Evolutionary conservation across 202 grass and related monocot species (phyloP).

Genomic region (Panicum virgatum): DNA sequence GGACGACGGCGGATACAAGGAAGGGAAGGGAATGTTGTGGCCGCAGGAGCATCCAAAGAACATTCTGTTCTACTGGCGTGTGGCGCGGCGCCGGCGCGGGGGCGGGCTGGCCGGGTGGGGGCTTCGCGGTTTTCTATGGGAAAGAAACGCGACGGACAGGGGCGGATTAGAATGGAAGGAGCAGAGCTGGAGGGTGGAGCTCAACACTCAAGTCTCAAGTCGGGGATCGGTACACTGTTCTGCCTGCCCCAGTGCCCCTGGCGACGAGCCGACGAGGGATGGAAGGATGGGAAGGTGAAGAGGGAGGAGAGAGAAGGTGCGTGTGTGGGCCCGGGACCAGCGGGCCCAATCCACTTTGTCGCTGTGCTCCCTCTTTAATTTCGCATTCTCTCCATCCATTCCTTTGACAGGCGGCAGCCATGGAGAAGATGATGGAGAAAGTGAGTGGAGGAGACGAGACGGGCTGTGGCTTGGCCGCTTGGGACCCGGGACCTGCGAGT

Average conservation of each 20-base stretch:
- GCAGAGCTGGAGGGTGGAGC: constrained; percentile 14
- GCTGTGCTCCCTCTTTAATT: background rate
- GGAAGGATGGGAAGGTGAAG: background rate
- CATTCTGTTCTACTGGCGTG: constrained; percentile 48
- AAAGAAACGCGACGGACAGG: background rate
- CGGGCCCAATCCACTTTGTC: constrained; percentile 11
- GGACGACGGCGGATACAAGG: too few relatives aligned
- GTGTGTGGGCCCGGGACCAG: background rate
- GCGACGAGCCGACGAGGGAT: background rate
- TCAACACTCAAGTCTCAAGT: too few relatives aligned
- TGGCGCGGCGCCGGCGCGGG: background rate
- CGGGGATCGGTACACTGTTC: background rate
- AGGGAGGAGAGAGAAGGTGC: background rate
- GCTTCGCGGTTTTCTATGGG: constrained; percentile 31
- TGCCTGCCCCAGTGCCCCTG: background rate
- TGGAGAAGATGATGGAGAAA: background rate
- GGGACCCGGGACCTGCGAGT: too few relatives aligned
- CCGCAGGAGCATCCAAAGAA: constrained; percentile 45
- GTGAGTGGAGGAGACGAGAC: too few relatives aligned
- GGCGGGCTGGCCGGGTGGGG: background rate
- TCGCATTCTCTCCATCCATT: background rate
- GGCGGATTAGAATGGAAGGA: background rate
- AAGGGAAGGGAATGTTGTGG: constrained; percentile 39
- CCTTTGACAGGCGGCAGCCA: background rate
- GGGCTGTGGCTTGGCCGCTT: too few relatives aligned